Evolutionary conservation across 2,329 filamentous ascomycete genomes (phyloP), one percentile per base, ranked within the genome.

Genomic region (Pyrenochaeta sp.): DNA sequence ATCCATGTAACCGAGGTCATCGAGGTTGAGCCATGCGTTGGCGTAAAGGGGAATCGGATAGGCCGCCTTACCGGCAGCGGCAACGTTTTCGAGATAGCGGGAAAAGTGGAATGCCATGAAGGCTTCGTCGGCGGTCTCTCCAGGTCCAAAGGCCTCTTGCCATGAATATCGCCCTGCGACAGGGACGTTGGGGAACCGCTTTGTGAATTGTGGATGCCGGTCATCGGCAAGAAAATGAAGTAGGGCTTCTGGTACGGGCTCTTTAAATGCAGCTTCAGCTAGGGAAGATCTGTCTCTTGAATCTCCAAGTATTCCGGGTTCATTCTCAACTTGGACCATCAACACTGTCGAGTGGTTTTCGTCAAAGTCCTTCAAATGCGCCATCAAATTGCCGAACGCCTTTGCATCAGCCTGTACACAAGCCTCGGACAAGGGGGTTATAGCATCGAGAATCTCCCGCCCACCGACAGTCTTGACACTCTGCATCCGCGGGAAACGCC

Each of bases 291-390:
- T 61, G 51, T 81, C 79, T n/a, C 79, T 68, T 2, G 77, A 80
- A 45, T 81, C 78, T 0, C 79, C 77, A 0, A 81, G 65, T 0
- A 81, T 47, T 1, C 79, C 78, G 1, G 69, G 70, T 62, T 81
- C 78, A 29, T 81, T 81, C 58, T 82, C 75, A 14, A 81, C 78
- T 50, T 81, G 79, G 0, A 80, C 71, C 79, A 81, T 81, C 3
- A 81, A 48, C 0, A 81, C 77, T 0, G 77, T 81, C 1, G 63
- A 70, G 26, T 80, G 69, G 4, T 67, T 55, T 1, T 60, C 61
- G 30, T 81, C 77, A 6, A 80, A 50, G 1, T 74, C 59, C 3
- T 70, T 69, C 8, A 74, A 29, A 31, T 75, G 71, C 3, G 40
- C 34, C 62, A 74, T 61, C 6, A 76, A 53, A 13, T 42, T 46